Conservation (phyloP, 805 yeast species). For the Candida krabiensis region DNA sequence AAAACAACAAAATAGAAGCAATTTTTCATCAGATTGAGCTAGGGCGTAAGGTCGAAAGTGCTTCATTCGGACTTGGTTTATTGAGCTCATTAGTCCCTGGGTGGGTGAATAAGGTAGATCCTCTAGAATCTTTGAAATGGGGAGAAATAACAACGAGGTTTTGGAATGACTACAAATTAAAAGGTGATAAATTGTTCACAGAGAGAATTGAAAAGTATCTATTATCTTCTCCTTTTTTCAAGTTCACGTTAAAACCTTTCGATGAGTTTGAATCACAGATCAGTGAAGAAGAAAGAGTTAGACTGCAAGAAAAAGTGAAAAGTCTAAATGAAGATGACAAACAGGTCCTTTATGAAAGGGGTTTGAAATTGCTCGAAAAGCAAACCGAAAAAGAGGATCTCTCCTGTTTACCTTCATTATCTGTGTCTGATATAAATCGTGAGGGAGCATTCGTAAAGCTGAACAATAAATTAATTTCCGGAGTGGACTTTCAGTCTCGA, state of each 20-base stretch:
- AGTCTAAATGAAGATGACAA: constrained; percentile 55
- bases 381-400: constrained; percentile 74
- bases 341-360: constrained; percentile 57
- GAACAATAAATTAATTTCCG: constrained; percentile 27
- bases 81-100: constrained; percentile 75
- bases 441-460: constrained; percentile 42
- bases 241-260: constrained; percentile 75
- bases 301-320: constrained; percentile 46
- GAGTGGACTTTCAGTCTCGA: constrained; percentile 27
- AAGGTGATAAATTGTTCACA: constrained; percentile 60
- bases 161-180: constrained; percentile 53
- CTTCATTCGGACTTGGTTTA: constrained; percentile 84
- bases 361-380: constrained; percentile 54
- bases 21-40: constrained; percentile 86
- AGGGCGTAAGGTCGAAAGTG: constrained; percentile 78
- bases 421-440: constrained; percentile 69
- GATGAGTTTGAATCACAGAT: constrained; percentile 51
- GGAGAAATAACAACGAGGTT: constrained; percentile 59
- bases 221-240: constrained; percentile 56
- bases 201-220: constrained; percentile 56
- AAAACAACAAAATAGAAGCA: constrained; percentile 69
- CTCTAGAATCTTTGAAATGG: constrained; percentile 66
- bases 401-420: constrained; percentile 76
- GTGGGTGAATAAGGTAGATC: constrained; percentile 83
- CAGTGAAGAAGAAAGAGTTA: constrained; percentile 53